Percentiles rank a stretch among this genome's conserved stretches.
phyloP scores from a whole-genome alignment of 2,329 filamentous ascomycete genomes.

The Calonectria naviculata region DNA sequence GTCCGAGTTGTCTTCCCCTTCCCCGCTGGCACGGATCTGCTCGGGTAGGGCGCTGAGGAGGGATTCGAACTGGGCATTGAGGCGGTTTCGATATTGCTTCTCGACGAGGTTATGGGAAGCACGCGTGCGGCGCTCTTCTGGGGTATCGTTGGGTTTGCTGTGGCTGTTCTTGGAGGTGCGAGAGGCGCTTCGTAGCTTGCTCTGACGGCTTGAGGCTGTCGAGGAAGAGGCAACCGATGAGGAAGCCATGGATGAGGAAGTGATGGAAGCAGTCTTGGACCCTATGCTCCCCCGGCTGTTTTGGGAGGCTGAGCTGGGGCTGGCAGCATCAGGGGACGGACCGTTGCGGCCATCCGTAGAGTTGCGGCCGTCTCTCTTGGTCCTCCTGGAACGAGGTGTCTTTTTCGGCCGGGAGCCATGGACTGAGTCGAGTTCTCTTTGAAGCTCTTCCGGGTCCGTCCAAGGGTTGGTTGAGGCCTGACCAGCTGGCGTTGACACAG shows the following conservation, averaged over 20 bases:
- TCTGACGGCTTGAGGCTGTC: conserved; percentile 38
- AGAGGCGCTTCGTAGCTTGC: conserved; percentile 42
- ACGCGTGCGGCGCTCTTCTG: conserved; percentile 41
- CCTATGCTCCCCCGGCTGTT: conserved; percentile 36
- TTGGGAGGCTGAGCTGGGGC: conserved; percentile 37
- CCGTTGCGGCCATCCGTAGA: conserved; percentile 21
- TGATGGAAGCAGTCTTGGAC: conserved; percentile 37
- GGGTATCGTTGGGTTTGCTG: conserved; percentile 39
- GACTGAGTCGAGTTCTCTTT: conserved; percentile 15
- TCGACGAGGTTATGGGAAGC: conserved; percentile 42
- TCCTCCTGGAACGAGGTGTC: conserved; percentile 25
- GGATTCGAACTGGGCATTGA: conserved; percentile 42
- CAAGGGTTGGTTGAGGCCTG: conserved; percentile 36
- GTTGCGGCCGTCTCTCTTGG: conserved; percentile 34
- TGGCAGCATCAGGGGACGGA: conserved; percentile 35
- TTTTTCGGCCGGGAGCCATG: conserved; percentile 31
- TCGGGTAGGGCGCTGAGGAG: conserved; percentile 37
- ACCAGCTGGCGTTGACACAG: conserved; percentile 36
- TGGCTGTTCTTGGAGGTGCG: conserved; percentile 41
- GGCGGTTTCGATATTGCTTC: conserved; percentile 42
- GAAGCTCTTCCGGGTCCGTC: conserved; percentile 35
- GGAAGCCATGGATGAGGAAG: conserved; percentile 33
- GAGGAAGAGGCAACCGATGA: conserved; percentile 28
- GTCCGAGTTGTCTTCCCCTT: conserved; percentile 33
- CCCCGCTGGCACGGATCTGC: conserved; percentile 31